phyloP scores from a whole-genome alignment of 2,329 filamentous ascomycete genomes.

The Fonsecaea pugnacius region DNA sequence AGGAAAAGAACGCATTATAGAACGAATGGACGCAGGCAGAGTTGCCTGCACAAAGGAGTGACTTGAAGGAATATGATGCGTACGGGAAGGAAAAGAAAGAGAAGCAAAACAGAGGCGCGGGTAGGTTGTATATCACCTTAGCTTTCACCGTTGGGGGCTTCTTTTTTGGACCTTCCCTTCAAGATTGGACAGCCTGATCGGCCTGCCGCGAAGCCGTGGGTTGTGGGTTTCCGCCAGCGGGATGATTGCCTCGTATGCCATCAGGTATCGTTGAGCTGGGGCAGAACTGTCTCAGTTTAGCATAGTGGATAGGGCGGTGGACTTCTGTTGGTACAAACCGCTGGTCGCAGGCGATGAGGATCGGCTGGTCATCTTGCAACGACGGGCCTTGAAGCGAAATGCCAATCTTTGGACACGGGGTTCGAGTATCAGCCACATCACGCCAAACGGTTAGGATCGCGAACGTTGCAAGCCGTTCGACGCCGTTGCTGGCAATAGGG shows the following conservation, averaged over 20 bases:
- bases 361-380: conserved; percentile 9
- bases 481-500: neutral
- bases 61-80: conserved; percentile 24
- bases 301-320: conserved; percentile 18
- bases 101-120: neutral
- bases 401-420: conserved; percentile 27
- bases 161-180: neutral
- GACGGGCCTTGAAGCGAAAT: conserved; percentile 12
- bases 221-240: conserved; percentile 11
- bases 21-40: conserved; percentile 34
- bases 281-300: conserved; percentile 29
- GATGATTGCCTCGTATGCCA: conserved; percentile 8
- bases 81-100: conserved; percentile 10
- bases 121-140: conserved; percentile 25
- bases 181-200: conserved; percentile 25
- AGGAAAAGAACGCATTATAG: conserved; percentile 32
- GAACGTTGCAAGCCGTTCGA: neutral
- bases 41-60: conserved; percentile 32
- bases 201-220: conserved; percentile 12
- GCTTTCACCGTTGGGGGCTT: conserved; percentile 2
- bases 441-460: neutral
- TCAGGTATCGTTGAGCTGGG: conserved; percentile 7
- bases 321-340: conserved; percentile 1
- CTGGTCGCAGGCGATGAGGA: conserved; percentile 10
- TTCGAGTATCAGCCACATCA: conserved; percentile 16